Percentiles rank a stretch among this genome's conserved stretches.
phyloP scores from a whole-genome alignment of 768 basidiomycete species.

The Pleurotus tuber-regium region DNA sequence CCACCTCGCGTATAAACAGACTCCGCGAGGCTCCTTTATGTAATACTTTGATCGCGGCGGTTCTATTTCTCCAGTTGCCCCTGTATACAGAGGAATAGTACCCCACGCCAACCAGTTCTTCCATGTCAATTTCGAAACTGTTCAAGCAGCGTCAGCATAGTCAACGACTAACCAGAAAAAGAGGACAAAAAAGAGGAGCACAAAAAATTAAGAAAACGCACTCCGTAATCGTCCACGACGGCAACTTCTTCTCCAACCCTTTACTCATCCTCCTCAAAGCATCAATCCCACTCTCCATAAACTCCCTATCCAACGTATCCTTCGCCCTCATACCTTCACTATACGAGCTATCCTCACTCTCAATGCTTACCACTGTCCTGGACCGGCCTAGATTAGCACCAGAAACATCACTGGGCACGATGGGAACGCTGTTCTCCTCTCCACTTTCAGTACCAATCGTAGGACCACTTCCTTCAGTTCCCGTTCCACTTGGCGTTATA shows the following conservation, averaged over 20 bases:
- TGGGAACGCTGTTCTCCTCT: not conserved
- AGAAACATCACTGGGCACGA: not conserved
- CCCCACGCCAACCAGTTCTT: constrained; percentile 66
- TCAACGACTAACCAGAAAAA: no score
- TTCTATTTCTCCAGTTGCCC: constrained; percentile 66
- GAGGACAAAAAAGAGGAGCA: no score
- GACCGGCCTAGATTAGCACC: not conserved
- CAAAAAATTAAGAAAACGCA: constrained; percentile 19
- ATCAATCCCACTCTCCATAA: constrained; percentile 72
- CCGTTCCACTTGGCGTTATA: no score
- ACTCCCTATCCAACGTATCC: constrained; percentile 64
- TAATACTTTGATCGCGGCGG: constrained; percentile 74
- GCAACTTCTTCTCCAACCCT: constrained; percentile 38
- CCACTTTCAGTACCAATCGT: not conserved
- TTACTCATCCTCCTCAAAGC: constrained; percentile 62
- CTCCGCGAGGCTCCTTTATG: constrained; percentile 56
- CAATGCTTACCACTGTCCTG: constrained; percentile 12
- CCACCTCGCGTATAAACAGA: constrained; percentile 68
- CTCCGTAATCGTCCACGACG: constrained; percentile 78
- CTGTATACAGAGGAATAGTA: constrained; percentile 77
- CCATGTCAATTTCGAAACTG: constrained; percentile 74
- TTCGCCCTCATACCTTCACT: constrained; percentile 14
- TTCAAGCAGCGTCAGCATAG: constrained; percentile 11
- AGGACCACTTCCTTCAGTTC: not conserved
- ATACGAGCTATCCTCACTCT: not conserved